Percentiles rank a stretch among this genome's conserved stretches.
phyloP scores from a whole-genome alignment of 257 asterid species.

The Penstemon eatonii region DNA sequence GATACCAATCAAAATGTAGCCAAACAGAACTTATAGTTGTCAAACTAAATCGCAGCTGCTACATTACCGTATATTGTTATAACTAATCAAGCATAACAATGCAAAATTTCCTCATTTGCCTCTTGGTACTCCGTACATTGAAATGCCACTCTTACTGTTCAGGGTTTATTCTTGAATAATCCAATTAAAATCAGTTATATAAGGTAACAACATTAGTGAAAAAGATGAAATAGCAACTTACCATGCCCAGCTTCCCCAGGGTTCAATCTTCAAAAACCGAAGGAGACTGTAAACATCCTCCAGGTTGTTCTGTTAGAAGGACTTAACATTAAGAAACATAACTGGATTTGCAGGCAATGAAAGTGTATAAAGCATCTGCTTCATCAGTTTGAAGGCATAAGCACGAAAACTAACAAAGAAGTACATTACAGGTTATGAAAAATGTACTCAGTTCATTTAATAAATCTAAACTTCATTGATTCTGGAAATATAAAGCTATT shows the following conservation, averaged over 20 bases:
- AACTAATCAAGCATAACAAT: not conserved
- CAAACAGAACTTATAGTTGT: not conserved
- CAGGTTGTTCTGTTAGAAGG: slow-evolving; percentile 74
- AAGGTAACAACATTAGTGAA: slow-evolving; percentile 22
- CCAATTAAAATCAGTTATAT: slow-evolving; percentile 15
- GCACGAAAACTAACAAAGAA: slow-evolving; percentile 16
- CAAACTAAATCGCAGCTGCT: slow-evolving; percentile 3
- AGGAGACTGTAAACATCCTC: slow-evolving; percentile 94
- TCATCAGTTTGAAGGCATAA: slow-evolving; percentile 22
- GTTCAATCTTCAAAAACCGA: slow-evolving; percentile 93
- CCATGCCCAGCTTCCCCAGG: slow-evolving; percentile 99
- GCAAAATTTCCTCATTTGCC: slow-evolving; percentile 2
- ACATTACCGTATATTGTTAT: not conserved
- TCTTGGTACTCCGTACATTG: not conserved
- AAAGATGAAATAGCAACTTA: slow-evolving; percentile 40
- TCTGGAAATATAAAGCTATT: slow-evolving; percentile 19
- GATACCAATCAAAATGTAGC: not conserved
- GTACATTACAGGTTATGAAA: not conserved
- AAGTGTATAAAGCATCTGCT: slow-evolving; percentile 14
- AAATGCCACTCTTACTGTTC: slow-evolving; percentile 4
- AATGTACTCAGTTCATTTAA: slow-evolving; percentile 3
- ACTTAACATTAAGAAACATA: slow-evolving; percentile 25
- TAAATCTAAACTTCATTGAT: slow-evolving; percentile 16
- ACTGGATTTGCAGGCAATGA: slow-evolving; percentile 20
- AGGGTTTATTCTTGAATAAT: slow-evolving; percentile 5